Percentiles rank a stretch among this genome's conserved stretches.
Evolutionary conservation across 2,329 filamentous ascomycete genomes (phyloP).

Genomic region (Elsinoe necatrix): DNA sequence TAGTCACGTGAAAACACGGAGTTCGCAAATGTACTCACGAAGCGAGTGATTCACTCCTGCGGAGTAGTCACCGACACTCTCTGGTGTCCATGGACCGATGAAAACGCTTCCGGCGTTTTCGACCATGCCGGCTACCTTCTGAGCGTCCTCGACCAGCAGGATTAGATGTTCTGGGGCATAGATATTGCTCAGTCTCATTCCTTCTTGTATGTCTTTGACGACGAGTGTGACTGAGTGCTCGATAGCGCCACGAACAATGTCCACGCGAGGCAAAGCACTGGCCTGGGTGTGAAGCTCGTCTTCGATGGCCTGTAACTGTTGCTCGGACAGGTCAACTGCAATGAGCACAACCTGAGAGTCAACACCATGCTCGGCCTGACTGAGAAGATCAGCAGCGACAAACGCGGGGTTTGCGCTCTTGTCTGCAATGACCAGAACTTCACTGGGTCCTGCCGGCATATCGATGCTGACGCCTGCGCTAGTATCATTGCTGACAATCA

Average conservation of each 20-base stretch:
- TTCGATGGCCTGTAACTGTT: slow-evolving; percentile 73
- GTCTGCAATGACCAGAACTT: slow-evolving; percentile 94
- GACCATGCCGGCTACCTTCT: slow-evolving; percentile 65
- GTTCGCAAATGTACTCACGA: slow-evolving; percentile 55
- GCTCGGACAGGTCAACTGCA: slow-evolving; percentile 67
- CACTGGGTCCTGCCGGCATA: slow-evolving; percentile 94
- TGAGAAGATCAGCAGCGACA: slow-evolving; percentile 87
- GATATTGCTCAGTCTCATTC: slow-evolving; percentile 75
- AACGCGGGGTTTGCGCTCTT: slow-evolving; percentile 82
- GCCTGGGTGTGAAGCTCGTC: slow-evolving; percentile 86
- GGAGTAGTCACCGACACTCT: slow-evolving; percentile 96
- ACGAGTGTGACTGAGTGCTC: slow-evolving; percentile 83
- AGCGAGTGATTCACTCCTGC: slow-evolving; percentile 96
- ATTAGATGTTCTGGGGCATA: slow-evolving; percentile 98
- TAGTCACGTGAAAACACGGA: not conserved
- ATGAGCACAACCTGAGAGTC: slow-evolving; percentile 94
- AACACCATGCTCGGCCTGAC: slow-evolving; percentile 91
- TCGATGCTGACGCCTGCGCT: slow-evolving; percentile 93
- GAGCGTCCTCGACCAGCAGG: slow-evolving; percentile 72
- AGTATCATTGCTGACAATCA: slow-evolving; percentile 96
- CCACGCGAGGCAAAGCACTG: slow-evolving; percentile 74
- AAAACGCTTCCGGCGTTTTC: slow-evolving; percentile 95
- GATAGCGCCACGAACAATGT: slow-evolving; percentile 86
- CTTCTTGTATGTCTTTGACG: slow-evolving; percentile 64
- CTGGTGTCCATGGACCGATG: slow-evolving; percentile 90